Evolutionary conservation across 768 basidiomycete genomes (phyloP).

Genomic region (Symmetrospora coprosmae): DNA sequence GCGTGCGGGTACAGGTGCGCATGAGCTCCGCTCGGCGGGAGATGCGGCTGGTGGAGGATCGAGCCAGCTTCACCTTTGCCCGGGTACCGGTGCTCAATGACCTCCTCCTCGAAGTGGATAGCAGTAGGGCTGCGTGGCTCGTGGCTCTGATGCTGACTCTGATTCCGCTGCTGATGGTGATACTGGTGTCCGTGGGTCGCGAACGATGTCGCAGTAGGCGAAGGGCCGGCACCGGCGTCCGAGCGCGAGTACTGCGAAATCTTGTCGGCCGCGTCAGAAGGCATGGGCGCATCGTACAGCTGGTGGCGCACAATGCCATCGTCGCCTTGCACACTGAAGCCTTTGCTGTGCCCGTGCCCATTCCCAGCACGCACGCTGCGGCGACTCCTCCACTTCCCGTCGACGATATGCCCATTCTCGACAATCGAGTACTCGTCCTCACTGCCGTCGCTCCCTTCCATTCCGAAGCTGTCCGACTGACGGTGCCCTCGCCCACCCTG

Average conservation of each 20-base stretch:
- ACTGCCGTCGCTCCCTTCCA: not conserved
- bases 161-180: too few species aligned
- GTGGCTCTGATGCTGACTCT: too few species aligned
- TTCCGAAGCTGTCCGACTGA: too few species aligned
- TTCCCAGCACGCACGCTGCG: too few species aligned
- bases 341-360: not conserved
- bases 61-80: conserved; percentile 8
- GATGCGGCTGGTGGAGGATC: conserved; percentile 7
- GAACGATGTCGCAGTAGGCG: not conserved
- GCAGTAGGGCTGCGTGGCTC: too few species aligned
- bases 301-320: conserved; percentile 21
- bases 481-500: too few species aligned
- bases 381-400: not conserved
- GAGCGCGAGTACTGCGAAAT: conserved; percentile 10
- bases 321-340: not conserved
- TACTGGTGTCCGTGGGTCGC: not conserved
- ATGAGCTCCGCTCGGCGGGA: not conserved
- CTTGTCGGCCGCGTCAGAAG: not conserved
- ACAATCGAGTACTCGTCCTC: not conserved
- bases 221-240: too few species aligned
- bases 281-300: conserved; percentile 23
- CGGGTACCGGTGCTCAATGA: conserved; percentile 22
- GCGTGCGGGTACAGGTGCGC: not conserved
- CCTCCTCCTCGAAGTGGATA: conserved; percentile 21
- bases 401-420: conserved; percentile 18